Evolutionary conservation across 2,329 filamentous ascomycete species (phyloP), one percentile per base, ranked within the genome.

Genomic region (Talaromyces sp.): DNA sequence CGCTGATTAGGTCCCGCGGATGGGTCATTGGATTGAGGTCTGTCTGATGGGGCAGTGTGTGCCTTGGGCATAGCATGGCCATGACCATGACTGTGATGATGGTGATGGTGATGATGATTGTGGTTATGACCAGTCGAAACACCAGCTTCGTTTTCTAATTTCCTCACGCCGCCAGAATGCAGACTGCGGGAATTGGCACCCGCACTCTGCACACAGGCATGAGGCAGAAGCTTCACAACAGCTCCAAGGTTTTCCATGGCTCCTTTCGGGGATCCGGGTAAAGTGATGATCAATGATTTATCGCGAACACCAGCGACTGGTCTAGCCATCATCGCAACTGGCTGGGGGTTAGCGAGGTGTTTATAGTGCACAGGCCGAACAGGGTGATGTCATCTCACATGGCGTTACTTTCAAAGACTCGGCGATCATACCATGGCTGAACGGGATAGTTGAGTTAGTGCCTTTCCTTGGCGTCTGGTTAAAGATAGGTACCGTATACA

Each of bases 291-390:
- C 47, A 99, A 74, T 1, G 90, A 87, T 55, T 85, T 86, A 57
- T 93, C 87, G 29, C 94, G 82, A 2, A 96, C 86, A 3, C 94
- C 94, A 19, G 94, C 94, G 11, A 95, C 89, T 4, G 94, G 94
- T 41, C 94, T 85, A 47, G 94, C 90, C 94, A 99, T 99, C 78
- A 96, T 87, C 40, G 94, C 94, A 75, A 99, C 91, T 96, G 49
- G 20, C 11, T 11, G 16, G n/a, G 46, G 11, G 43, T 73, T 51
- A 72, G 61, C 44, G 41, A 33, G 33, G 42, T 65, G 47, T 55
- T 33, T 49, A 60, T 60, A 61, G 29, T 49, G 43, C 30, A 46
- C 43, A 46, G 43, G 32, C 39, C 8, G 37, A 30, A 16, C 22
- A 35, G 47, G 53, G 47, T 60, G 47, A 57, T 56, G 49, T 36